phyloP scores from a whole-genome alignment of 306 rosid genomes.

The Acacia crassicarpa region DNA sequence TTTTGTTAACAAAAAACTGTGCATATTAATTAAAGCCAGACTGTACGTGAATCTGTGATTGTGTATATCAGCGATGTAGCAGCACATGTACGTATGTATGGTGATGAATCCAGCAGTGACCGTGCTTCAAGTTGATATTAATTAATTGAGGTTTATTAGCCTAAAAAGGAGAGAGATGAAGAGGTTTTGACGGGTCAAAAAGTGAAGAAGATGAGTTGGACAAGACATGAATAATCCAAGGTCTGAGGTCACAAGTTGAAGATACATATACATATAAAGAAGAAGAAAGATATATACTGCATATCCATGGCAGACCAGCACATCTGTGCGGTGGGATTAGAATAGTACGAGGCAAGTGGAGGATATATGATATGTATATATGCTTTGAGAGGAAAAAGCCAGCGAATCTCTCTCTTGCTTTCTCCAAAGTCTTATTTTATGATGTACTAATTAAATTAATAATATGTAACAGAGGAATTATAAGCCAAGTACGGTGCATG shows the following conservation, averaged over 20 bases:
- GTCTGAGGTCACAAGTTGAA: conserved; percentile 12
- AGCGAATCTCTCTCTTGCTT: conserved; percentile 11
- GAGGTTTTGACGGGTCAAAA: not conserved
- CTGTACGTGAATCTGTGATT: not conserved
- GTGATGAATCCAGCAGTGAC: not conserved
- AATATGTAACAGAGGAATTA: not conserved
- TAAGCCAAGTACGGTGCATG: conserved; percentile 11
- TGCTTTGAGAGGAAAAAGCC: conserved; percentile 14
- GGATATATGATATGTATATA: not conserved
- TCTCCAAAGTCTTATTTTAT: not conserved
- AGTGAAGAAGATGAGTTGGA: conserved; percentile 25
- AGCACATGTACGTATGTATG: conserved; percentile 16
- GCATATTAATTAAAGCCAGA: not conserved
- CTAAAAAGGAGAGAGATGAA: conserved; percentile 5
- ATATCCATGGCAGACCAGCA: conserved; percentile 5
- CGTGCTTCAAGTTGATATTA: not conserved
- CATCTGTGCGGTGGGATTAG: not conserved
- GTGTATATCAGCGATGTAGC: not conserved
- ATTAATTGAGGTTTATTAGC: too few species aligned
- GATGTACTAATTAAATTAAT: not conserved
- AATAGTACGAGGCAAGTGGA: conserved; percentile 1
- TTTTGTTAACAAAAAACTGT: not conserved
- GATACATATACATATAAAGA: not conserved
- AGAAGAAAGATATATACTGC: not conserved
- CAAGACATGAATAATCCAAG: conserved; percentile 12